Percentiles rank a stretch among this genome's conserved stretches.
phyloP scores from a whole-genome alignment of 371 early-diverging fungal species.

The Apophysomyces sp. region DNA sequence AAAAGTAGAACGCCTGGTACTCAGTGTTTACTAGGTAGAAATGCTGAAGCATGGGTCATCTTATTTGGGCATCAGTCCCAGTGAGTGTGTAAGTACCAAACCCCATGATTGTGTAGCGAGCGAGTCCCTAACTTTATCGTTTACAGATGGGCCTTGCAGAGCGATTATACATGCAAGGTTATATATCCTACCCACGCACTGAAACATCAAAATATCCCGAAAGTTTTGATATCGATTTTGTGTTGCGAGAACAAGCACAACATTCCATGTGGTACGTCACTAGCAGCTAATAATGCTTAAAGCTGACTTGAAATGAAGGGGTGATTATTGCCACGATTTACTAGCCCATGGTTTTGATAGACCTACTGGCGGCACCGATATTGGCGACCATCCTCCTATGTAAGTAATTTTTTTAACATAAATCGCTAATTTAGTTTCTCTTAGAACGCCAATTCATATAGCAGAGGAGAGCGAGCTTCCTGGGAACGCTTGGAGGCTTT shows the following conservation, averaged over 20 bases:
- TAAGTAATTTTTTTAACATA: constrained; percentile 6
- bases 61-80: constrained; percentile 46
- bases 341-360: constrained; percentile 31
- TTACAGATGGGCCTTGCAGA: constrained; percentile 53
- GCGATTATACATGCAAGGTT: constrained; percentile 58
- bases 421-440: background rate
- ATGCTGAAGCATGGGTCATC: constrained; percentile 49
- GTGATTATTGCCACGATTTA: constrained; percentile 30
- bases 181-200: constrained; percentile 75
- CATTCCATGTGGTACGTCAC: constrained; percentile 38
- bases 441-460: constrained; percentile 49
- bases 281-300: background rate
- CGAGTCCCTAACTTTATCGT: background rate
- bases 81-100: constrained; percentile 37
- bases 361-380: constrained; percentile 50
- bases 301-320: constrained; percentile 12
- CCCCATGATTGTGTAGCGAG: background rate
- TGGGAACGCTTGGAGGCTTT: constrained; percentile 57
- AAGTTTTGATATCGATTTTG: constrained; percentile 55
- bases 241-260: constrained; percentile 35
- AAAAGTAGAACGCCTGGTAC: background rate
- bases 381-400: constrained; percentile 54
- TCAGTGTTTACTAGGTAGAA: constrained; percentile 31
- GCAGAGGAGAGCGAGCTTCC: constrained; percentile 50
- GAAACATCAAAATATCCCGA: constrained; percentile 68